Percentiles rank a stretch among this genome's conserved stretches.
Evolutionary conservation across 495 filamentous ascomycete genomes (phyloP).

Genomic region (Jackrogersella minutella): DNA sequence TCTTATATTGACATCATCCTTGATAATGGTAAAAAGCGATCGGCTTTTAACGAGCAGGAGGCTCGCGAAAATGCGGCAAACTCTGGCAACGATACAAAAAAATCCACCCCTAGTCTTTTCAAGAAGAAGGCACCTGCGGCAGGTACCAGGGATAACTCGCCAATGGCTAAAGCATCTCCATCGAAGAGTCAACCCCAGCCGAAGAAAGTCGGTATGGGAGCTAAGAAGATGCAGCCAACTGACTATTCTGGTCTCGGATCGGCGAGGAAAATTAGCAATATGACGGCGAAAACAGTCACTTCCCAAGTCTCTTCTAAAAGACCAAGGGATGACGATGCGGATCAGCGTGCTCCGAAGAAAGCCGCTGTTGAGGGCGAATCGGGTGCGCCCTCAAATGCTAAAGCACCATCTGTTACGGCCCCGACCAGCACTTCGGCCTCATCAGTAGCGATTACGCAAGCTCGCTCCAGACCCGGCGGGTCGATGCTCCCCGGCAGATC

Average conservation of each 20-base stretch:
- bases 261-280: constrained; percentile 39
- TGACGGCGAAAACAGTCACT: constrained; percentile 29
- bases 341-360: constrained; percentile 52
- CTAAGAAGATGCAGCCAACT: constrained; percentile 31
- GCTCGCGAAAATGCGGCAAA: constrained; percentile 13
- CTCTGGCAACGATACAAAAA: constrained; percentile 8
- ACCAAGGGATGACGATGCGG: constrained; percentile 50
- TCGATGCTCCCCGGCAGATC: constrained; percentile 46
- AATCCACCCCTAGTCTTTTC: background rate
- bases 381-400: constrained; percentile 24
- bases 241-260: constrained; percentile 43
- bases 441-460: constrained; percentile 15
- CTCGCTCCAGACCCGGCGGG: constrained; percentile 32
- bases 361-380: constrained; percentile 42
- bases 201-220: constrained; percentile 30
- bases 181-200: constrained; percentile 7
- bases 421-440: constrained; percentile 28
- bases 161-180: constrained; percentile 2
- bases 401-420: constrained; percentile 21
- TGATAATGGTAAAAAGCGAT: constrained; percentile 63
- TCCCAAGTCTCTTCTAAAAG: constrained; percentile 40
- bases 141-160: background rate
- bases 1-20: constrained; percentile 48
- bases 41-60: constrained; percentile 54
- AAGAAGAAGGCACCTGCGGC: constrained; percentile 31